Evolutionary conservation across 768 basidiomycete genomes (phyloP).

Genomic region (Sporobolomyces phaffii): DNA sequence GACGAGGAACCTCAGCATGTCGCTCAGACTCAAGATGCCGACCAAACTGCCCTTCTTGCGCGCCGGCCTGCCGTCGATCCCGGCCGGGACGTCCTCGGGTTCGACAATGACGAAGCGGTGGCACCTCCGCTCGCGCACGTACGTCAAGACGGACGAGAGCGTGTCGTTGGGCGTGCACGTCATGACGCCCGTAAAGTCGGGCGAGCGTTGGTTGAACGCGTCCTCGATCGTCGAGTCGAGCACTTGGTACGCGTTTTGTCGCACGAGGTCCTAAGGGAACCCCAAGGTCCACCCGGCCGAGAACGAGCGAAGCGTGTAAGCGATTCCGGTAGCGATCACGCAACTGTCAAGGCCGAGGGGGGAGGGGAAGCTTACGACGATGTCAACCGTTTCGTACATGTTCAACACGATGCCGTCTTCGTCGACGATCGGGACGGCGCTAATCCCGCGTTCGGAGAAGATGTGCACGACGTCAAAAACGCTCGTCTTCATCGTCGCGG

Average conservation of each 20-base stretch:
- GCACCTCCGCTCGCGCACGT: constrained; percentile 86
- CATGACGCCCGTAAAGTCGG: constrained; percentile 94
- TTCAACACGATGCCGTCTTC: constrained; percentile 76
- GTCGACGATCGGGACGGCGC: constrained; percentile 93
- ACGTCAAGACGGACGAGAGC: constrained; percentile 76
- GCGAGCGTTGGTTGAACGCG: constrained; percentile 81
- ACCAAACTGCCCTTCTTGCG: constrained; percentile 57
- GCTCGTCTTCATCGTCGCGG: constrained; percentile 79
- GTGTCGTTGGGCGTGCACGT: constrained; percentile 91
- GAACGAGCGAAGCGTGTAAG: neutral
- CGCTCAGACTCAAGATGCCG: constrained; percentile 81
- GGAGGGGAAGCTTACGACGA: constrained; percentile 60
- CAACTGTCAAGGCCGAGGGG: too few relatives aligned
- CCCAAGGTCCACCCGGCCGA: too few relatives aligned
- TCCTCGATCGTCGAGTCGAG: constrained; percentile 88
- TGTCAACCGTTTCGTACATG: constrained; percentile 97
- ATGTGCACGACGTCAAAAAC: constrained; percentile 98
- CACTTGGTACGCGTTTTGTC: constrained; percentile 79
- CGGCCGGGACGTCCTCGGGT: constrained; percentile 28
- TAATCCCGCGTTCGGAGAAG: constrained; percentile 92
- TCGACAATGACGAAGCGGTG: constrained; percentile 59
- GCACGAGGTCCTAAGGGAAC: constrained; percentile 71
- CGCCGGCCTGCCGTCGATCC: constrained; percentile 2
- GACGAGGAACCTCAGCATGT: constrained; percentile 77
- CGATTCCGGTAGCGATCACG: too few relatives aligned